These are phyloP conservation scores for Phyllosticta citrichinensis DNA, from an alignment of 2,329 filamentous ascomycete species.

Conservation along the genomic window DNA sequence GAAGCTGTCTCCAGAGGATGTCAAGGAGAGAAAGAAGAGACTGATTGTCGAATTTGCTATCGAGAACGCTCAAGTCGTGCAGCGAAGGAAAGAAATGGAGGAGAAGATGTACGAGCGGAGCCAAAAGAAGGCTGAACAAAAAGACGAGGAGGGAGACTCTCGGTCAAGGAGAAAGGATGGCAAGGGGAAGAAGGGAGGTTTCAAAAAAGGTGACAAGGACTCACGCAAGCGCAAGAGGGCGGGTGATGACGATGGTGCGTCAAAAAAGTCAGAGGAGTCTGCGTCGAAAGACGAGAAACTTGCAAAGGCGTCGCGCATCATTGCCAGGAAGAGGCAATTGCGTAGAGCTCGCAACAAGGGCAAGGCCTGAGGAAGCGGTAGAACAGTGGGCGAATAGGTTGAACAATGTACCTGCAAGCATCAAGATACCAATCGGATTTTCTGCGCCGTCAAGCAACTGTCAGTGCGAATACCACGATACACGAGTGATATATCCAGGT, in stretches of 20 bases:
- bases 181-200: slow-evolving; percentile 1
- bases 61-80: slow-evolving; percentile 94
- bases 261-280: slow-evolving; percentile 28
- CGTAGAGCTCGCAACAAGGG: slow-evolving; percentile 46
- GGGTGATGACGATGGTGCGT: slow-evolving; percentile 18
- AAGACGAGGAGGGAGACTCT: slow-evolving; percentile 26
- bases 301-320: slow-evolving; percentile 63
- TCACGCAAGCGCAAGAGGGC: slow-evolving; percentile 7
- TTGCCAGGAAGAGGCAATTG: slow-evolving; percentile 73
- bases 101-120: slow-evolving; percentile 42
- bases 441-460: background rate
- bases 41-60: slow-evolving; percentile 96
- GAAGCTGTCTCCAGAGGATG: slow-evolving; percentile 29
- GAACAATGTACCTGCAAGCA: background rate
- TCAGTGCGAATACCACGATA: background rate
- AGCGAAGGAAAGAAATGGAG: slow-evolving; percentile 59
- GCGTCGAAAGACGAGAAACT: slow-evolving; percentile 41
- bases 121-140: slow-evolving; percentile 31
- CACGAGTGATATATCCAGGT: background rate
- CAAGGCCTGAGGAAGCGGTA: background rate
- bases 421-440: background rate
- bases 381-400: background rate
- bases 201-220: background rate
- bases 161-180: slow-evolving; percentile 11
- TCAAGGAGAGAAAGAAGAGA: slow-evolving; percentile 72